Evolutionary conservation across 2,329 filamentous ascomycete genomes (phyloP), one percentile per base, ranked within the genome.

Genomic region (Gyromitra esculenta): DNA sequence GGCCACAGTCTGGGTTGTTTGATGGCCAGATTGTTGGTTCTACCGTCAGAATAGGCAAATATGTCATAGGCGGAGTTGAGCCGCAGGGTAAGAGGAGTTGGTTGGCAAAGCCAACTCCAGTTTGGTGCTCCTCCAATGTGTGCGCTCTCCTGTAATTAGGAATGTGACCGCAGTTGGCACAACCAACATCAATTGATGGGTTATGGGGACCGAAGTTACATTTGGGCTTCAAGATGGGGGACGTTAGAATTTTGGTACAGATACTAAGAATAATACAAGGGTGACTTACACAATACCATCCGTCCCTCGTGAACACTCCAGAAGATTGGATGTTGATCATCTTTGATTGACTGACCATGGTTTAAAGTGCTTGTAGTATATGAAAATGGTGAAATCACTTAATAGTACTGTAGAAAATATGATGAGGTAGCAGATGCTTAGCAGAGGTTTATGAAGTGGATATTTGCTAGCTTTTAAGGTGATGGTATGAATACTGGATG

Each of bases 201-300:
- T 77, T 77, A n/a, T 72, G 75, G 9, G 75, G 75, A 2, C 75
- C 75, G 63, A 52, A 77, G 13, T 31, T 13, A 25, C 75, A 77
- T 11, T 59, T 31, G 11, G 75, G 45, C 75, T 77, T 41, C 18
- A 21, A 41, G 54, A 54, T 1, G 59, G 15, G 50, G 39, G 60
- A 64, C 43, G 45, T 71, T 59, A 76, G 54, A 37, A 25, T 15
- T 8, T 9, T 18, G 13, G 62, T 50, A 7, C 8, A 56, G 52
- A 56, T 5, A 43, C 65, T 52, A 57, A 67, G n/a, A 39, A 48
- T 50, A 18, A 48, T 37, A 41, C 2, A n/a, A 50, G 21, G 25
- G 18, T 41, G 9, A 64, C 75, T 77, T 52, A 77, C 75, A 21
- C 75, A 77, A 35, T 77, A 77, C 75, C 75, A 77, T 5, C 57